Conservation (phyloP, 768 basidiomycete genomes). For the Kwoniella newhampshirensis region DNA sequence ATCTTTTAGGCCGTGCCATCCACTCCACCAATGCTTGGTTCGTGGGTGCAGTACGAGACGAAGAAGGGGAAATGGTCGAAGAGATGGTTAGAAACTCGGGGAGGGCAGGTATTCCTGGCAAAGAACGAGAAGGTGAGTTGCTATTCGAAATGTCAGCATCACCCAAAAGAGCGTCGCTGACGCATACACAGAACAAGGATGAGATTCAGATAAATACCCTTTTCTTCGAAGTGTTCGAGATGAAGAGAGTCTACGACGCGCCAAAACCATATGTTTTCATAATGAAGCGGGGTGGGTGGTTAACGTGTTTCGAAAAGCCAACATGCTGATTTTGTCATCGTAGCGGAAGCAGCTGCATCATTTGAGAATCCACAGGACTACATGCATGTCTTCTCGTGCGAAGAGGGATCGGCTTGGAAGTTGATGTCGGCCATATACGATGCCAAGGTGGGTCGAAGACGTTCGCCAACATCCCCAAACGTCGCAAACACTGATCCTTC, state of each 20-base stretch:
- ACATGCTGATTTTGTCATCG: not conserved
- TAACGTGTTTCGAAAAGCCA: not conserved
- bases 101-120: slow-evolving; percentile 79
- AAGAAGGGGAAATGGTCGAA: slow-evolving; percentile 96
- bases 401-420: slow-evolving; percentile 51
- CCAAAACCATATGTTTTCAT: slow-evolving; percentile 85
- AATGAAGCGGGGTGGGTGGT: slow-evolving; percentile 63
- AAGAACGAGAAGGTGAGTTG: slow-evolving; percentile 79
- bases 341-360: slow-evolving; percentile 59
- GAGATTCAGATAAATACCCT: slow-evolving; percentile 58
- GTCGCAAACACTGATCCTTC: not conserved
- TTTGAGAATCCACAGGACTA: slow-evolving; percentile 90
- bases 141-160: not conserved
- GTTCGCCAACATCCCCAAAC: not conserved
- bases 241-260: slow-evolving; percentile 71
- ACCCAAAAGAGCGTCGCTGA: slow-evolving; percentile 12
- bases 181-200: slow-evolving; percentile 71
- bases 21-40: slow-evolving; percentile 52
- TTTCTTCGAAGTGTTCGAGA: slow-evolving; percentile 80
- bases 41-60: slow-evolving; percentile 82
- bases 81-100: slow-evolving; percentile 80
- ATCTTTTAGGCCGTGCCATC: slow-evolving; percentile 57
- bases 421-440: slow-evolving; percentile 44
- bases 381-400: slow-evolving; percentile 78
- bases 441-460: slow-evolving; percentile 46